Percentiles rank a stretch among this genome's conserved stretches.
Evolutionary conservation across 1,284 basidiomycete species (phyloP).

Genomic region (Heimioporus retisporus): DNA sequence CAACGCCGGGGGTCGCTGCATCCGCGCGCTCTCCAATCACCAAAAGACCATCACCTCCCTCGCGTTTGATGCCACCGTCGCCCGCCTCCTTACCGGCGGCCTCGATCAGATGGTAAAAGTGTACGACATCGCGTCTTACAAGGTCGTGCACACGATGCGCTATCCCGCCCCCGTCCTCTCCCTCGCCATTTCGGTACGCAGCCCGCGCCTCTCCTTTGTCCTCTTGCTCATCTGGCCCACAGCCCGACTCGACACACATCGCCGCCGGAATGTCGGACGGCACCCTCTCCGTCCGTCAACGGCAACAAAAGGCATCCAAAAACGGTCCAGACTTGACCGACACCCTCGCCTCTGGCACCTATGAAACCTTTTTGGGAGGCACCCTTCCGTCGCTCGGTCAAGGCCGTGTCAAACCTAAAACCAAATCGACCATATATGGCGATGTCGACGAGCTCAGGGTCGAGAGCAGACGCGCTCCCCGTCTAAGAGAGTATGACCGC

Average conservation of each 20-base stretch:
- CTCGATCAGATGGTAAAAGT: constrained; percentile 99
- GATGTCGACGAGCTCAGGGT: constrained; percentile 81
- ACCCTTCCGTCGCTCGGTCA: constrained; percentile 65
- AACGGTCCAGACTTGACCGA: constrained; percentile 55
- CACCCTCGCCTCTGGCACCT: constrained; percentile 68
- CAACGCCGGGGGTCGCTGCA: constrained; percentile 91
- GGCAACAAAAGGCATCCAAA: constrained; percentile 83
- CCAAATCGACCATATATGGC: constrained; percentile 57
- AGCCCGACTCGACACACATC: constrained; percentile 98
- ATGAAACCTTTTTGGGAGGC: constrained; percentile 80
- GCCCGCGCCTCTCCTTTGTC: constrained; percentile 2
- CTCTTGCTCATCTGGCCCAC: constrained; percentile 25
- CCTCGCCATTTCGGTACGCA: constrained; percentile 84
- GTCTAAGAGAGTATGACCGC: constrained; percentile 90
- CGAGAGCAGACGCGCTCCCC: constrained; percentile 78
- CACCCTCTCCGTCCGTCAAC: constrained; percentile 89
- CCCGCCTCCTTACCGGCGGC: constrained; percentile 89
- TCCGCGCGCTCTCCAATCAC: constrained; percentile 94
- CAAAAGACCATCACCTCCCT: constrained; percentile 98
- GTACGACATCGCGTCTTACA: constrained; percentile 95
- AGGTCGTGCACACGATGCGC: constrained; percentile 98
- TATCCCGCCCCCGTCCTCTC: constrained; percentile 95
- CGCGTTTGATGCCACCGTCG: constrained; percentile 80
- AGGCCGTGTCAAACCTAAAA: constrained; percentile 65
- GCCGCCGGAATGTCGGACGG: constrained; percentile 98